These are phyloP conservation scores for Asterophora parasitica DNA, from an alignment of 768 basidiomycete species.

Conservation along the genomic window DNA sequence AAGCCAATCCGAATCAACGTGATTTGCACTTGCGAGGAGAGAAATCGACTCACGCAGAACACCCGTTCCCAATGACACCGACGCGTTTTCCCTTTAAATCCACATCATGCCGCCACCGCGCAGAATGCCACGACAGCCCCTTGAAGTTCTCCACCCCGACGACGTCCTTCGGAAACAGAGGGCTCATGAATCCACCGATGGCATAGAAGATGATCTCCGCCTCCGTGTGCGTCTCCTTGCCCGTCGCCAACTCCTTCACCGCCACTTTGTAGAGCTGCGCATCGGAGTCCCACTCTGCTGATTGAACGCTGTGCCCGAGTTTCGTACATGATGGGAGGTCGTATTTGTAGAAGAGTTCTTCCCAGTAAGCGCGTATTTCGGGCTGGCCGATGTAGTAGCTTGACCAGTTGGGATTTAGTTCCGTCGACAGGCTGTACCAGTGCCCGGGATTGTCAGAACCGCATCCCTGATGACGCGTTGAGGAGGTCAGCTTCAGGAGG, in stretches of 20 bases:
- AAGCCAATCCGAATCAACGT: neutral
- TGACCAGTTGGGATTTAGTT: constrained; percentile 51
- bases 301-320: constrained; percentile 35
- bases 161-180: constrained; percentile 41
- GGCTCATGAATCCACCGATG: constrained; percentile 45
- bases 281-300: constrained; percentile 42
- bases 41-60: constrained; percentile 51
- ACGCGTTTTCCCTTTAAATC: constrained; percentile 47
- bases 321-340: constrained; percentile 35
- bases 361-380: constrained; percentile 49
- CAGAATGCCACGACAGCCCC: constrained; percentile 52
- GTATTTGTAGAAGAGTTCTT: constrained; percentile 40
- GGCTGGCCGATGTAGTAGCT: constrained; percentile 41
- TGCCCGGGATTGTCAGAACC: constrained; percentile 52
- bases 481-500: neutral
- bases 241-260: constrained; percentile 32
- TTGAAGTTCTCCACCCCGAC: constrained; percentile 40
- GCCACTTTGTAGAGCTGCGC: constrained; percentile 37
- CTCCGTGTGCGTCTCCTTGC: constrained; percentile 28
- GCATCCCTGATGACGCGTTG: constrained; percentile 34
- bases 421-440: constrained; percentile 53
- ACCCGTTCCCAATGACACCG: constrained; percentile 62
- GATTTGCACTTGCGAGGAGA: constrained; percentile 4
- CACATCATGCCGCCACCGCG: constrained; percentile 51
- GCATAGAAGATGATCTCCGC: constrained; percentile 47